A percentile compares a stretch with the other conserved stretches of the same genome.
phyloP scores from a whole-genome alignment of 495 filamentous ascomycete genomes.

The Evansstolkia leycettana region DNA sequence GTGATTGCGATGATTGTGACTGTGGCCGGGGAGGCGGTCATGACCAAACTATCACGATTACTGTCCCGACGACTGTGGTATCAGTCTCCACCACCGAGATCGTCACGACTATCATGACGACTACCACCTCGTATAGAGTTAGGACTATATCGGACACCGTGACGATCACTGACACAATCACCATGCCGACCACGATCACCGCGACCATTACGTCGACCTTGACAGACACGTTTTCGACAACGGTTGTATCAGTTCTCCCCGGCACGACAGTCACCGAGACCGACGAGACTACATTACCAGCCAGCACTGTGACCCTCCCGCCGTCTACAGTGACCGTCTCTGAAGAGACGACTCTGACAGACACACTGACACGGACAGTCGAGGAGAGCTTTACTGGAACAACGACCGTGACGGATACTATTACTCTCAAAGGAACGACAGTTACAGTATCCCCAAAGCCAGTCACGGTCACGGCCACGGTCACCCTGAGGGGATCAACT shows the following conservation, averaged over 20 bases:
- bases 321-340: conserved; percentile 8
- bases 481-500: background rate
- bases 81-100: background rate
- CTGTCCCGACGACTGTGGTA: conserved; percentile 3
- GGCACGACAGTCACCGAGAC: background rate
- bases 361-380: conserved; percentile 7
- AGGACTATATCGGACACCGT: conserved; percentile 5
- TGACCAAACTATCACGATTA: conserved; percentile 2
- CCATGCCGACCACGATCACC: conserved; percentile 5
- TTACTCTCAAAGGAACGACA: background rate
- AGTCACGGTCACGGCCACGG: background rate
- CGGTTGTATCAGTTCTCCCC: conserved; percentile 3
- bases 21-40: background rate
- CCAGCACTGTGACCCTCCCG: no score
- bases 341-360: conserved; percentile 1
- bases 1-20: no score
- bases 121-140: background rate
- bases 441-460: background rate
- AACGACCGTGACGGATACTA: background rate
- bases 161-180: conserved; percentile 2
- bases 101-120: background rate
- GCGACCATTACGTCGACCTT: conserved; percentile 3
- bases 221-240: conserved; percentile 1
- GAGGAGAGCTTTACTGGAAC: background rate
- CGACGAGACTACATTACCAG: no score